These are phyloP conservation scores for Pholiota microspora DNA, from an alignment of 768 basidiomycete genomes.

Conservation along the genomic window DNA sequence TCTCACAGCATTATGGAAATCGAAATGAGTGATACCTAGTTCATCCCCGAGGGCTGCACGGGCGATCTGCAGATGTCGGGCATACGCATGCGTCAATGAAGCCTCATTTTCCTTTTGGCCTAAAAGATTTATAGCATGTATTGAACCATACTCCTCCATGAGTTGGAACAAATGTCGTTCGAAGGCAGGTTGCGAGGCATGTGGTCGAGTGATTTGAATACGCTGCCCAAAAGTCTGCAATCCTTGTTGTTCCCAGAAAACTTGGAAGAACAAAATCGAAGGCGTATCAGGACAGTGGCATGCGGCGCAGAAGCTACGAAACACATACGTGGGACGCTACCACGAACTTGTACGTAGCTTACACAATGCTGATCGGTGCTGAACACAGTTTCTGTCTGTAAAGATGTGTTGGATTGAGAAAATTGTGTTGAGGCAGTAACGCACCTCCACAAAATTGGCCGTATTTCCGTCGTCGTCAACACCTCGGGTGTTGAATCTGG, in stretches of 20 bases:
- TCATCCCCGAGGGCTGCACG: conserved; percentile 61
- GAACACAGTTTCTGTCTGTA: conserved; percentile 86
- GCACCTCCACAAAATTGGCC: conserved; percentile 95
- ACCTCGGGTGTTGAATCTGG: conserved; percentile 94
- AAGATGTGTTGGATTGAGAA: conserved; percentile 13
- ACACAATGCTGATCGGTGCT: conserved; percentile 85
- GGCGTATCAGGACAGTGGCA: conserved; percentile 10
- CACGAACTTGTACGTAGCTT: conserved; percentile 92
- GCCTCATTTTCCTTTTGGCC: conserved; percentile 93
- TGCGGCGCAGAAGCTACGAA: conserved; percentile 11
- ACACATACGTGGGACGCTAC: conserved; percentile 88
- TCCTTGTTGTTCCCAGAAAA: conserved; percentile 99
- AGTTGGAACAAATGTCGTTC: conserved; percentile 90
- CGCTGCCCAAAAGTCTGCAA: conserved; percentile 91
- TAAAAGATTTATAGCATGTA: conserved; percentile 89
- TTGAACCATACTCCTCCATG: conserved; percentile 78
- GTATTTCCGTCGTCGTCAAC: conserved; percentile 94
- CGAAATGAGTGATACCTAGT: conserved; percentile 83
- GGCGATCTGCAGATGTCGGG: conserved; percentile 72
- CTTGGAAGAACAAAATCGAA: conserved; percentile 36
- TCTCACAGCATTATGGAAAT: conserved; percentile 86
- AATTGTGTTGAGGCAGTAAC: conserved; percentile 3
- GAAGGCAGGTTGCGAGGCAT: conserved; percentile 96
- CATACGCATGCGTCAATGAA: conserved; percentile 78
- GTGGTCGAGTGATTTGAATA: conserved; percentile 93